Percentiles rank a stretch among this genome's conserved stretches.
Conservation (phyloP, 2,329 filamentous ascomycete genomes). For the Biscogniauxia mediterranea region DNA sequence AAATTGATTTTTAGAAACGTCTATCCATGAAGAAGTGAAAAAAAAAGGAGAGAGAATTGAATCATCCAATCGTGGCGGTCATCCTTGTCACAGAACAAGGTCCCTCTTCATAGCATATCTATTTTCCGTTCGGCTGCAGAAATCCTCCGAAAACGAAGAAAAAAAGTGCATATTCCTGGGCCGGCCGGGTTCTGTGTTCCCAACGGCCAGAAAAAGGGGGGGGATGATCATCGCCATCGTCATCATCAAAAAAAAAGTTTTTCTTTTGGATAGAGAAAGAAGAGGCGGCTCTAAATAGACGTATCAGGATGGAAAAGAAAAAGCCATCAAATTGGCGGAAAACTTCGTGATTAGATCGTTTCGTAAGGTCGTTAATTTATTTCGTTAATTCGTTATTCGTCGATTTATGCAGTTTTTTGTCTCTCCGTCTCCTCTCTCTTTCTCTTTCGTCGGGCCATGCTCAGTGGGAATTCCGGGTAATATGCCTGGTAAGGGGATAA, state of each 20-base stretch:
- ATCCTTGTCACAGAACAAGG: neutral
- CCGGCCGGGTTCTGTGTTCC: slow-evolving; percentile 30
- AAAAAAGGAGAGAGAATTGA: neutral
- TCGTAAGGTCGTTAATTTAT: slow-evolving; percentile 28
- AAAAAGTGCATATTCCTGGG: slow-evolving; percentile 22
- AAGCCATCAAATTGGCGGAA: slow-evolving; percentile 20
- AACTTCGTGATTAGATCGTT: slow-evolving; percentile 22
- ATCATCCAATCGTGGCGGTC: neutral
- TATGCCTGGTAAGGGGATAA: slow-evolving; percentile 33
- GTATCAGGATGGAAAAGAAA: slow-evolving; percentile 10
- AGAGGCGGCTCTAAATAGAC: slow-evolving; percentile 15
- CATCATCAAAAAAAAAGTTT: slow-evolving; percentile 12
- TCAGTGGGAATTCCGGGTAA: slow-evolving; percentile 32
- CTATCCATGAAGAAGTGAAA: neutral
- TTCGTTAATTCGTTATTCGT: slow-evolving; percentile 35
- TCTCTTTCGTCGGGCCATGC: slow-evolving; percentile 28
- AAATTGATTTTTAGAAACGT: neutral
- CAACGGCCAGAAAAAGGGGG: slow-evolving; percentile 7
- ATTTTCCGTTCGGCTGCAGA: neutral
- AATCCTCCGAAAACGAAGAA: slow-evolving; percentile 1
- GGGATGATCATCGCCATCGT: slow-evolving; percentile 15
- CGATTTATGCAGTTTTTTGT: slow-evolving; percentile 35
- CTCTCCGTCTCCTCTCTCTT: slow-evolving; percentile 29
- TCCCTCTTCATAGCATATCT: neutral
- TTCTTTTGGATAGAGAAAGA: slow-evolving; percentile 7